phyloP scores from a whole-genome alignment of 768 basidiomycete species.

The Suillus spraguei region DNA sequence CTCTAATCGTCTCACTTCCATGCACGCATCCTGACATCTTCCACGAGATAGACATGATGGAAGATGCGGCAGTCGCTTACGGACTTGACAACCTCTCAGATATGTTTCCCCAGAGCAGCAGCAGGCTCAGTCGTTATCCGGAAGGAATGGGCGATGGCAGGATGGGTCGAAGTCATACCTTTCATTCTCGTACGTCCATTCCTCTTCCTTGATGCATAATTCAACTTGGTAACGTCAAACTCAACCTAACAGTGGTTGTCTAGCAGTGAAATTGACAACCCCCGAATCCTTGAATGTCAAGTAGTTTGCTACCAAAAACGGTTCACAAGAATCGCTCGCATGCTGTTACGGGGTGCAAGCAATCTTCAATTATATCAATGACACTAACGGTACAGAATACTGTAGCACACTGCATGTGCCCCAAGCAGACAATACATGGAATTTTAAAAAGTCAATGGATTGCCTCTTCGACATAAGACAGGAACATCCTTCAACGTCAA shows the following conservation, averaged over 20 bases:
- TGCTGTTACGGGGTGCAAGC: neutral
- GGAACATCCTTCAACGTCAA: too few relatives aligned
- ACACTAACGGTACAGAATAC: neutral
- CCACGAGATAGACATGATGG: conserved; percentile 98
- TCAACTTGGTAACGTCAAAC: conserved; percentile 12
- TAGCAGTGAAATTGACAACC: conserved; percentile 91
- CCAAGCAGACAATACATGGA: neutral
- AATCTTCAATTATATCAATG: neutral
- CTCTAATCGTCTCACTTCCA: conserved; percentile 77
- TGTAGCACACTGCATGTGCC: neutral
- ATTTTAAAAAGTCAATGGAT: neutral
- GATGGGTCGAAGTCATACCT: conserved; percentile 95
- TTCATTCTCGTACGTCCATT: conserved; percentile 76
- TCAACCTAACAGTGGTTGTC: conserved; percentile 62
- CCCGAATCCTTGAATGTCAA: conserved; percentile 96
- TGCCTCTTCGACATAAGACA: neutral
- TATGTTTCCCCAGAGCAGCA: conserved; percentile 92
- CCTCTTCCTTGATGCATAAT: neutral
- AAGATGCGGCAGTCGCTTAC: conserved; percentile 96
- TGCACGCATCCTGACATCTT: conserved; percentile 98
- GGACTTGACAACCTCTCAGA: conserved; percentile 99
- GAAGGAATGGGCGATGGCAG: conserved; percentile 89
- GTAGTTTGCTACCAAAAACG: conserved; percentile 98
- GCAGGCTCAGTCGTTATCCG: conserved; percentile 84
- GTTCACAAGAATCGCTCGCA: conserved; percentile 49